phyloP scores from a whole-genome alignment of 2,329 filamentous ascomycete genomes.

The Ophiostoma angusticollis region DNA sequence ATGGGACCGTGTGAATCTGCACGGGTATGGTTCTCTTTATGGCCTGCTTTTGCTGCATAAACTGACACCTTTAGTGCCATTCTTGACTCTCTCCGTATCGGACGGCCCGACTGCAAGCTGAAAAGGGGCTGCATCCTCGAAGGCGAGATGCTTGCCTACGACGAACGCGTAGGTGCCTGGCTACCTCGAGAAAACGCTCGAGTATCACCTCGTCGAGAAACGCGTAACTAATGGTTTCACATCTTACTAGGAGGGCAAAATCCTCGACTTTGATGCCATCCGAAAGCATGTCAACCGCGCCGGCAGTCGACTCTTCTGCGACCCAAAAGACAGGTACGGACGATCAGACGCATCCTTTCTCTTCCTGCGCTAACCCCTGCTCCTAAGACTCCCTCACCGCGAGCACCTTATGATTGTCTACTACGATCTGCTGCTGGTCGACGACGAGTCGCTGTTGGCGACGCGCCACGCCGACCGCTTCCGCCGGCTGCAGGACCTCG shows the following conservation, averaged over 20 bases:
- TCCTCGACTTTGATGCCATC: slow-evolving; percentile 70
- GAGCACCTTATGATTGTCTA: slow-evolving; percentile 52
- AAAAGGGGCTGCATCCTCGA: slow-evolving; percentile 61
- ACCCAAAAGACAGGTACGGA: background rate
- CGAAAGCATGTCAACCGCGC: slow-evolving; percentile 66
- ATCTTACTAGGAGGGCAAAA: slow-evolving; percentile 35
- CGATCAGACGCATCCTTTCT: background rate
- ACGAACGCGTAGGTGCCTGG: slow-evolving; percentile 36
- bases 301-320: slow-evolving; percentile 31
- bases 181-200: too few species aligned
- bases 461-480: slow-evolving; percentile 46
- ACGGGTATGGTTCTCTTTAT: slow-evolving; percentile 28
- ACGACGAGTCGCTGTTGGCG: slow-evolving; percentile 38
- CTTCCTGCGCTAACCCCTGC: background rate
- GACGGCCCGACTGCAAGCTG: slow-evolving; percentile 43
- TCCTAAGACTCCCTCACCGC: too few species aligned
- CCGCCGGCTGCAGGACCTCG: slow-evolving; percentile 42
- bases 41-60: slow-evolving; percentile 9
- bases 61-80: slow-evolving; percentile 35
- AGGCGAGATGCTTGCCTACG: slow-evolving; percentile 72
- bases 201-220: too few species aligned
- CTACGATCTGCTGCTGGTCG: slow-evolving; percentile 43
- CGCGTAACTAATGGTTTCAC: background rate
- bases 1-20: slow-evolving; percentile 48
- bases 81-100: slow-evolving; percentile 50